Evolutionary conservation across 2,329 filamentous ascomycete genomes (phyloP).

Genomic region (Samsoniella hepiali): DNA sequence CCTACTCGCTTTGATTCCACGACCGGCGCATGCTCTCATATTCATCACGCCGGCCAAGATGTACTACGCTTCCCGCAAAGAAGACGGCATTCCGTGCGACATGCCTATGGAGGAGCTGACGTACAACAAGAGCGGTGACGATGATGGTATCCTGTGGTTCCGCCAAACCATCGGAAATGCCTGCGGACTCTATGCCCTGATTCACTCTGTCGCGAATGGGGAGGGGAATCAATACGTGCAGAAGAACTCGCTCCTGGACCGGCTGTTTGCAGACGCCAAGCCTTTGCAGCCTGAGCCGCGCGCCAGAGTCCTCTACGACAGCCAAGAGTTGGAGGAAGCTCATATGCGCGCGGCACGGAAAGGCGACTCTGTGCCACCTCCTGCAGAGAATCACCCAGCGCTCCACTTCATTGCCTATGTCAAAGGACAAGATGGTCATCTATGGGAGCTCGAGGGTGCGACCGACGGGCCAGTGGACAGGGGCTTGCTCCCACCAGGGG

Average conservation of each 20-base stretch:
- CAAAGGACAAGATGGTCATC: constrained; percentile 57
- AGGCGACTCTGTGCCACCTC: constrained; percentile 65
- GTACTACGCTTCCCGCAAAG: constrained; percentile 44
- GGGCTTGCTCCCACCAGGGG: constrained; percentile 49
- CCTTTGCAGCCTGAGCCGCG: constrained; percentile 57
- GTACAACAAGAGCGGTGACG: constrained; percentile 38
- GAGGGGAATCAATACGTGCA: constrained; percentile 53
- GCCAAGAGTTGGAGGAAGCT: constrained; percentile 65
- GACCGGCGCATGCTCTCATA: constrained; percentile 72
- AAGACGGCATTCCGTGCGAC: constrained; percentile 26
- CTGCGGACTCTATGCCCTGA: constrained; percentile 73
- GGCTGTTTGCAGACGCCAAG: constrained; percentile 59
- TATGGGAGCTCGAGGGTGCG: constrained; percentile 80
- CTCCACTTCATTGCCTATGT: constrained; percentile 83
- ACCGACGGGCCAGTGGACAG: constrained; percentile 71
- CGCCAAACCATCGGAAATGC: constrained; percentile 81
- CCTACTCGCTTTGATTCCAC: constrained; percentile 67
- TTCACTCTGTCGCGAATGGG: constrained; percentile 73
- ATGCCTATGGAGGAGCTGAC: constrained; percentile 27
- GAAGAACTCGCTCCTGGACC: constrained; percentile 52
- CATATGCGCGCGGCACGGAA: constrained; percentile 66
- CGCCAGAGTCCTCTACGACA: constrained; percentile 69
- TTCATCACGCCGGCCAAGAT: constrained; percentile 66
- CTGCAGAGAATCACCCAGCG: constrained; percentile 59
- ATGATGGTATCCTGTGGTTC: constrained; percentile 73